Percentiles rank a stretch among this genome's conserved stretches.
Conservation (phyloP, 1,284 basidiomycete species). For the Apiotrichum mycotoxinovorans region DNA sequence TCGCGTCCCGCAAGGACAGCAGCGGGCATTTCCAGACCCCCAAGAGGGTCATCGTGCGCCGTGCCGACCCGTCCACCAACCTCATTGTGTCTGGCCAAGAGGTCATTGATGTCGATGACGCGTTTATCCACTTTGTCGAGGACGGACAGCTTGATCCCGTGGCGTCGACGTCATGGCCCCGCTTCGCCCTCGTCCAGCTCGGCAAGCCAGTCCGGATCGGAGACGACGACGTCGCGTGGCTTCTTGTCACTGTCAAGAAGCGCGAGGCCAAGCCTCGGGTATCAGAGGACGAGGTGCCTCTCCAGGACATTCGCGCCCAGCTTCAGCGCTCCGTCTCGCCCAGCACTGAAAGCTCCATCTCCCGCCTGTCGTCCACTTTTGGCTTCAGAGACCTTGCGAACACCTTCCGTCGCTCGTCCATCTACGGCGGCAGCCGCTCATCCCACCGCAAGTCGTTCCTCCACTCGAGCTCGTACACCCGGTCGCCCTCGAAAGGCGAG, state of each 20-base stretch:
- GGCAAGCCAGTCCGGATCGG: constrained; percentile 1
- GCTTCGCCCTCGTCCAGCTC: constrained; percentile 36
- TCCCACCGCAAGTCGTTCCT: constrained; percentile 4
- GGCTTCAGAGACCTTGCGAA: constrained; percentile 26
- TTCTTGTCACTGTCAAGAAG: constrained; percentile 35
- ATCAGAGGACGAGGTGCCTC: constrained; percentile 1
- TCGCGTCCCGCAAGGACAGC: background rate
- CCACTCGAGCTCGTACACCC: background rate
- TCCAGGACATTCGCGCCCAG: constrained; percentile 10
- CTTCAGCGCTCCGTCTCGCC: constrained; percentile 22
- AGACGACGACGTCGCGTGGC: constrained; percentile 25
- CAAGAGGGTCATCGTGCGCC: constrained; percentile 8
- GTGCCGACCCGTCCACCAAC: background rate
- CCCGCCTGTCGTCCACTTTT: constrained; percentile 21
- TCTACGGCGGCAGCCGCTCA: constrained; percentile 3
- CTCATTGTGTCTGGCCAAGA: constrained; percentile 21
- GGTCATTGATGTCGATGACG: constrained; percentile 36
- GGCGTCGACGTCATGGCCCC: constrained; percentile 28
- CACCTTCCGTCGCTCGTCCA: constrained; percentile 26
- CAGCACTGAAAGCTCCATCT: constrained; percentile 15
- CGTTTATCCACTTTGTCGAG: constrained; percentile 38
- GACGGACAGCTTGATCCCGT: constrained; percentile 34
- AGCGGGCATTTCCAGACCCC: background rate
- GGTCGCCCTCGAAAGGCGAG: background rate
- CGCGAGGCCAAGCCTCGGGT: constrained; percentile 5